A percentile compares a stretch with the other conserved stretches of the same genome.
phyloP scores from a whole-genome alignment of 2,329 filamentous ascomycete genomes.

The Coniochaeta prunicola region DNA sequence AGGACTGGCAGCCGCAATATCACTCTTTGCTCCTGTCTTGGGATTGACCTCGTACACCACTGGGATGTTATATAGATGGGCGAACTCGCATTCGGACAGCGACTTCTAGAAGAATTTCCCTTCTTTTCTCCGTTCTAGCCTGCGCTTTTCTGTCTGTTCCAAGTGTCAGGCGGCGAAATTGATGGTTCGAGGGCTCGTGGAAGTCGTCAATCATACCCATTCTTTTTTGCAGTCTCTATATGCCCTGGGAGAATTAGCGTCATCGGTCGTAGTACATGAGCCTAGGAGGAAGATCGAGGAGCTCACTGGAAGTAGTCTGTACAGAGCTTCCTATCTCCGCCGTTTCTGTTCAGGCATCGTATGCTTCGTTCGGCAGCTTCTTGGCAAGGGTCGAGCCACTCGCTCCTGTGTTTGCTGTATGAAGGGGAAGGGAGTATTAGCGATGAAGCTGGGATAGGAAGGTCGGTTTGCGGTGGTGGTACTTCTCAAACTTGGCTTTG shows the following conservation, averaged over 20 bases:
- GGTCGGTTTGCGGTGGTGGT: background rate
- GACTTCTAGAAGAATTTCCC: constrained; percentile 13
- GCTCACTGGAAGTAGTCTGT: constrained; percentile 90
- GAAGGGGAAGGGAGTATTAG: background rate
- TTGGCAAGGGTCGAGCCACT: constrained; percentile 94
- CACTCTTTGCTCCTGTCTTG: background rate
- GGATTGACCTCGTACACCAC: background rate
- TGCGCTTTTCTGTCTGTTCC: constrained; percentile 20
- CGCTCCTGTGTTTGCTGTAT: constrained; percentile 78
- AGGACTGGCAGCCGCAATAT: background rate
- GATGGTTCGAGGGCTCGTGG: background rate
- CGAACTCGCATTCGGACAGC: background rate
- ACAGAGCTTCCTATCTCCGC: constrained; percentile 82
- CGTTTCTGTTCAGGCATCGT: constrained; percentile 81
- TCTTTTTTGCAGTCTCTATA: constrained; percentile 92
- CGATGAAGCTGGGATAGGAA: background rate
- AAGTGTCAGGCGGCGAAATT: background rate
- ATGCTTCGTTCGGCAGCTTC: constrained; percentile 82
- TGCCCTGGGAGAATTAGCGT: constrained; percentile 47
- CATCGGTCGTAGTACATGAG: background rate
- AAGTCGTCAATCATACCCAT: constrained; percentile 58
- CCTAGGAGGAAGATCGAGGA: background rate
- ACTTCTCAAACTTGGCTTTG: constrained; percentile 59
- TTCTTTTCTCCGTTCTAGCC: constrained; percentile 15
- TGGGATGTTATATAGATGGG: background rate